Evolutionary conservation across 257 asterid species (phyloP), one percentile per base, ranked within the genome.

Genomic region (Capsicum chinense): DNA sequence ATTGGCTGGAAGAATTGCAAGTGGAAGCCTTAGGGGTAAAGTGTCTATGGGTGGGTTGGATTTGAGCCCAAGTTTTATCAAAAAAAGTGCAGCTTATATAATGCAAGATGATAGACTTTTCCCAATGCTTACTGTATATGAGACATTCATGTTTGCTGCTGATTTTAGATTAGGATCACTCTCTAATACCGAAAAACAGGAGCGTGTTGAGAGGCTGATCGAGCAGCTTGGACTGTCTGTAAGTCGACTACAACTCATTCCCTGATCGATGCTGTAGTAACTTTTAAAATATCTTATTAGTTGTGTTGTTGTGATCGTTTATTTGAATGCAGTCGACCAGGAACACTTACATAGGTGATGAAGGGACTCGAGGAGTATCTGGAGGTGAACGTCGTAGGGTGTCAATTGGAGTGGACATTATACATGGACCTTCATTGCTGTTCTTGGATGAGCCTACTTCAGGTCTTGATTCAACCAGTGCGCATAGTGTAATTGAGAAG

Each of bases 361-460:
- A 93, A 87, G 98, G 98, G 79, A 92, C 92, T 3, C 87, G 98
- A 16, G 98, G 98, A 50, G 92, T 95, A 9, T 95, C 98, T 0
- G 96, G 98, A 1, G 98, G 98, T 5, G 98, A 95, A 88, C 95
- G 98, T 0, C 92, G 97, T 1, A 88, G 98, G 83, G 98, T 95
- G 7, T 91, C 98, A 11, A 95, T 95, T 9, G 98, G 98, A 19
- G 94, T 91, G 2, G 98, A 95, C 89, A 93, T 95, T 83, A 95
- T 95, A 79, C 98, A 95, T 62, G 98, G 95, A 21, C 98, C 98
- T 0, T 88, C 95, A 3, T 91, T 93, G 37, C 85, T 93, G 5
- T 95, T 95, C 89, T 80, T 93, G 73, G 98, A 95, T 84, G 98
- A 95, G 85, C 98, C 98, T 1, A 95, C 98, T 37, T 93, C 98